Percentiles rank a stretch among this genome's conserved stretches.
phyloP scores from a whole-genome alignment of 2,329 filamentous ascomycete genomes.

The Alternaria brassicicola region DNA sequence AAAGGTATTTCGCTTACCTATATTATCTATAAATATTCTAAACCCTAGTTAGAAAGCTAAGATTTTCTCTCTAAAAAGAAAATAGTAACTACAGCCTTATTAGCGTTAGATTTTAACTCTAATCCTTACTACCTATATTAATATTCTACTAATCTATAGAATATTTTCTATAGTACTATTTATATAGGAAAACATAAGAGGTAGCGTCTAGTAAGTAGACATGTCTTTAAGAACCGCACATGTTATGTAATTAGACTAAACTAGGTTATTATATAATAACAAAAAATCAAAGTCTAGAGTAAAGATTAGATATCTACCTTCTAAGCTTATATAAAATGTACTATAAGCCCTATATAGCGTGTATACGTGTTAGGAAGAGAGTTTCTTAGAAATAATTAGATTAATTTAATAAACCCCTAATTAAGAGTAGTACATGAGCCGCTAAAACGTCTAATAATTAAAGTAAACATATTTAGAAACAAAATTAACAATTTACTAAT shows the following conservation, averaged over 20 bases:
- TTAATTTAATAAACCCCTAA: conserved; percentile 76
- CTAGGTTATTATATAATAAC: conserved; percentile 46
- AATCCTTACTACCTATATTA: conserved; percentile 67
- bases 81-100: conserved; percentile 70
- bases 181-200: conserved; percentile 75
- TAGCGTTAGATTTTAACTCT: conserved; percentile 14
- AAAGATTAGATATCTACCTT: conserved; percentile 41
- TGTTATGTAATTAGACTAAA: conserved; percentile 73
- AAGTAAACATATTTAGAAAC: not conserved
- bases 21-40: conserved; percentile 81
- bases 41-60: conserved; percentile 78
- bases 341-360: conserved; percentile 68
- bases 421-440: conserved; percentile 79
- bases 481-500: not conserved
- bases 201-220: conserved; percentile 84
- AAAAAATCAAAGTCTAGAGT: conserved; percentile 2
- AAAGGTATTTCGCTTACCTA: conserved; percentile 70
- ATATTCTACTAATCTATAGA: conserved; percentile 78
- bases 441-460: conserved; percentile 72
- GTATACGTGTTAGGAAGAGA: conserved; percentile 70
- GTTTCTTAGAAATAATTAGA: conserved; percentile 71
- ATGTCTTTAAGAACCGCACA: conserved; percentile 80
- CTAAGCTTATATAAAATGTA: conserved; percentile 47
- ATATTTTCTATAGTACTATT: conserved; percentile 73
- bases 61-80: conserved; percentile 69